These are phyloP conservation scores for Phtheirospermum japonicum DNA, from an alignment of 257 asterid species.

Conservation along the genomic window DNA sequence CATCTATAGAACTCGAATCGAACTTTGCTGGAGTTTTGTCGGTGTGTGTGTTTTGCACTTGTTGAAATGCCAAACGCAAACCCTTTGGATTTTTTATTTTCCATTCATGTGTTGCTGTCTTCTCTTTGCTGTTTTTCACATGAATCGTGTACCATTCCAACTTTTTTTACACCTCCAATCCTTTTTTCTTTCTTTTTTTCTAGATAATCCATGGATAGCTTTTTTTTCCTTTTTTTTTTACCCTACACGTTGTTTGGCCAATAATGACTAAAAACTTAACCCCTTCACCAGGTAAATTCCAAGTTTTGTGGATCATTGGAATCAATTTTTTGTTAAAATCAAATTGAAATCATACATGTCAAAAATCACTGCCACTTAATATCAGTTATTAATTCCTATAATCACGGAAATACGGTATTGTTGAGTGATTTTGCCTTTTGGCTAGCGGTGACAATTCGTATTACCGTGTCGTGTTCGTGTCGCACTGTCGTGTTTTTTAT, in stretches of 20 bases:
- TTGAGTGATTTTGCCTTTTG: too few species aligned
- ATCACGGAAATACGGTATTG: too few species aligned
- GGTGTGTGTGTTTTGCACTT: constrained; percentile 9
- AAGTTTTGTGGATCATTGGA: too few species aligned
- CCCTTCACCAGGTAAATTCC: background rate
- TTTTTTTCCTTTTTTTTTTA: background rate
- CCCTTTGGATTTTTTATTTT: background rate
- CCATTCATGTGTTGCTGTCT: constrained; percentile 22
- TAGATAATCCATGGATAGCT: background rate
- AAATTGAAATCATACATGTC: too few species aligned
- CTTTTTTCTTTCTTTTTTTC: constrained; percentile 20
- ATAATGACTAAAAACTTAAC: background rate
- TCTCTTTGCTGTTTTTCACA: constrained; percentile 34
- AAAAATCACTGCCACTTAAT: too few species aligned
- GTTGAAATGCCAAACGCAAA: background rate
- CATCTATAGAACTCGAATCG: too few species aligned
- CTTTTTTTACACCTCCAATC: constrained; percentile 21
- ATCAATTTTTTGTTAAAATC: too few species aligned
- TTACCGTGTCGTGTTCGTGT: too few species aligned
- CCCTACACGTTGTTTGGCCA: constrained; percentile 5
- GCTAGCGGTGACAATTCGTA: too few species aligned
- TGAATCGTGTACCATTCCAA: constrained; percentile 30
- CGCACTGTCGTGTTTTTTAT: too few species aligned
- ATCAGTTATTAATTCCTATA: too few species aligned
- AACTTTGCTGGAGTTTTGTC: background rate